These are phyloP conservation scores for Pharnaceum exiguum DNA, from an alignment of 148 eudicot genomes.

Conservation along the genomic window DNA sequence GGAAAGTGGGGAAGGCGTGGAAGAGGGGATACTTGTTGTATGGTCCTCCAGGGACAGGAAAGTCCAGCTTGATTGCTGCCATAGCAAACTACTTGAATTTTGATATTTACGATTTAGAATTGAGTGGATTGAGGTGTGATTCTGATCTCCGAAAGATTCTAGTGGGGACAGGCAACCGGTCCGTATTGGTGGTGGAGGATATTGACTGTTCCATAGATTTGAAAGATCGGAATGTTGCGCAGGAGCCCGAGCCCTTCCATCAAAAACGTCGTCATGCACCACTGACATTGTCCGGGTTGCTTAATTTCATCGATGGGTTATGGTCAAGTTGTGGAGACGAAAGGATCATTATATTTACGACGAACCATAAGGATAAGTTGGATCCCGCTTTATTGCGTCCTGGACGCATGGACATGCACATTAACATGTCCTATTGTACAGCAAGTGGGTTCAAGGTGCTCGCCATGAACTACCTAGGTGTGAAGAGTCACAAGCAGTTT, in stretches of 20 bases:
- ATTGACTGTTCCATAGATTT: conserved; percentile 45
- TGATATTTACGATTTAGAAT: conserved; percentile 46
- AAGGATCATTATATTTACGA: conserved; percentile 55
- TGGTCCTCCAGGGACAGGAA: conserved; percentile 62
- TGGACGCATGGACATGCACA: conserved; percentile 60
- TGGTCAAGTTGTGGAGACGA: conserved; percentile 66
- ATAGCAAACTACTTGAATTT: conserved; percentile 54
- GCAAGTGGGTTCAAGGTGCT: conserved; percentile 30
- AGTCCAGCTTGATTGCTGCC: conserved; percentile 59
- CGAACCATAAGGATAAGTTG: conserved; percentile 52
- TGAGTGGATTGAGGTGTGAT: conserved; percentile 26
- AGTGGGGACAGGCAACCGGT: conserved; percentile 36
- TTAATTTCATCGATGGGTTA: conserved; percentile 52
- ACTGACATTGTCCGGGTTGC: conserved; percentile 49
- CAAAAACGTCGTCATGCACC: conserved; percentile 1
- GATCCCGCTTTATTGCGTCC: conserved; percentile 57
- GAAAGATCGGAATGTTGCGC: conserved; percentile 14
- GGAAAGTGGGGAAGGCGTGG: conserved; percentile 60
- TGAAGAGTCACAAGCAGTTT: conserved; percentile 23
- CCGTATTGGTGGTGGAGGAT: conserved; percentile 54
- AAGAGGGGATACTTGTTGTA: conserved; percentile 62
- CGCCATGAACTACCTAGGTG: conserved; percentile 33
- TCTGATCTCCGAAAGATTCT: conserved; percentile 33
- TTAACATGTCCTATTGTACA: conserved; percentile 50
- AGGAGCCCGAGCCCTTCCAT: not conserved